Evolutionary conservation across 2,329 filamentous ascomycete genomes (phyloP).

Genomic region (Phialophora tarda): DNA sequence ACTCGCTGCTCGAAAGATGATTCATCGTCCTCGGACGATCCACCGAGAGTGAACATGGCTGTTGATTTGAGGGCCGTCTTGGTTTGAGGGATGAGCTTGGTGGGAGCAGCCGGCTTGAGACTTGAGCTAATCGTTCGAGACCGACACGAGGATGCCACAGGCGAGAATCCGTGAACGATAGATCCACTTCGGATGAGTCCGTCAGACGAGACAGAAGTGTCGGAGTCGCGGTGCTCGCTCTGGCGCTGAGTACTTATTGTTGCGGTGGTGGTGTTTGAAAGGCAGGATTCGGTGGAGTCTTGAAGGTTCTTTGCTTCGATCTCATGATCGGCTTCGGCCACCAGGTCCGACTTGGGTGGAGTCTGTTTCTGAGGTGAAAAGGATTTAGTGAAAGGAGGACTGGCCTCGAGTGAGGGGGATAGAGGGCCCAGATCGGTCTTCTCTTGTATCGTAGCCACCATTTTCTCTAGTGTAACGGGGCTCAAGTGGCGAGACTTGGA

Average conservation of each 20-base stretch:
- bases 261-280: slow-evolving; percentile 64
- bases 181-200: slow-evolving; percentile 67
- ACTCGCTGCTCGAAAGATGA: slow-evolving; percentile 73
- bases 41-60: slow-evolving; percentile 73
- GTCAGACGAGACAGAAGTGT: slow-evolving; percentile 66
- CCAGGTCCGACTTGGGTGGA: slow-evolving; percentile 44
- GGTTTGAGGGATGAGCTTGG: slow-evolving; percentile 26
- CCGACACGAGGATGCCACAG: slow-evolving; percentile 71
- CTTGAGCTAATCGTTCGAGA: slow-evolving; percentile 49
- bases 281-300: slow-evolving; percentile 63
- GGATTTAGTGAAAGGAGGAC: slow-evolving; percentile 46
- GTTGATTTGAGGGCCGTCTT: slow-evolving; percentile 55
- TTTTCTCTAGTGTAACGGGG: slow-evolving; percentile 89
- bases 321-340: slow-evolving; percentile 46
- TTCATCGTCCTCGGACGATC: slow-evolving; percentile 84
- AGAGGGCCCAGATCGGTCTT: slow-evolving; percentile 71
- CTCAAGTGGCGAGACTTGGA: slow-evolving; percentile 84
- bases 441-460: slow-evolving; percentile 89
- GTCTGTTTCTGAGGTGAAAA: slow-evolving; percentile 48
- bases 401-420: slow-evolving; percentile 52
- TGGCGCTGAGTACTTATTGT: slow-evolving; percentile 54
- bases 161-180: slow-evolving; percentile 84
- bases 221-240: slow-evolving; percentile 57
- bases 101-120: slow-evolving; percentile 10
- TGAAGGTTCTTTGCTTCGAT: slow-evolving; percentile 51